Evolutionary conservation across 768 basidiomycete species (phyloP), one percentile per base, ranked within the genome.

Genomic region (Piloderma croceum): DNA sequence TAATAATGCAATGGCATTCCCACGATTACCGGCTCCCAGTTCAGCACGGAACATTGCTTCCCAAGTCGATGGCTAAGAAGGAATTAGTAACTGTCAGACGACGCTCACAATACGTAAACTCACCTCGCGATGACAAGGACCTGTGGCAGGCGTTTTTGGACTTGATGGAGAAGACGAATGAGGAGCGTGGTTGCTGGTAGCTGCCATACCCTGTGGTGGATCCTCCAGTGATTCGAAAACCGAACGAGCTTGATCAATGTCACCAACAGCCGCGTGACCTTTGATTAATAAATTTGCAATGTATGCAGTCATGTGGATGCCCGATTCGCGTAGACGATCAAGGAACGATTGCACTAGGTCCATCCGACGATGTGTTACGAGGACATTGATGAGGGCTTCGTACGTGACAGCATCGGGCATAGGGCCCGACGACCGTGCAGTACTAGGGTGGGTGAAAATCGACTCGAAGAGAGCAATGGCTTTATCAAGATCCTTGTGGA

Each of bases 31-130:
- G 37, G 73, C 76, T 15, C 80, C 80, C 9, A 98, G 70, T 57
- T 99, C 96, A 1, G 87, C 88, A 11, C 89, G 77, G 47, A 99
- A 79, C 92, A 99, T 98, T 4, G 79, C 81, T 56, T 98, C 96
- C 83, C 88, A 94, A 1, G 90, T 93, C 29, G 87, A 90, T 10
- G 90, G 90, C 81, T 89, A 51, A 3, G 42, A 38, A 38, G 22
- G 39, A 34, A 47, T 15, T 35, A 50, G 29, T 15, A 38, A 34
- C 23, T 18, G 27, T n/a, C n/a, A n/a, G 12, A 38, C 6, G 34
- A 32, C 20, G 31, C n/a, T 27, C 22, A 36, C 4, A 42, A 32
- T 33, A 35, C 4, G 23, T 29, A 51, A 45, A 53, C 76, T 47
- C 51, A 86, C 85, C 68, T 94, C 90, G 39, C 90, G 79, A 64